Evolutionary conservation across 2,329 filamentous ascomycete genomes (phyloP), one percentile per base, ranked within the genome.

Genomic region (Dendrostoma leiphaemia): DNA sequence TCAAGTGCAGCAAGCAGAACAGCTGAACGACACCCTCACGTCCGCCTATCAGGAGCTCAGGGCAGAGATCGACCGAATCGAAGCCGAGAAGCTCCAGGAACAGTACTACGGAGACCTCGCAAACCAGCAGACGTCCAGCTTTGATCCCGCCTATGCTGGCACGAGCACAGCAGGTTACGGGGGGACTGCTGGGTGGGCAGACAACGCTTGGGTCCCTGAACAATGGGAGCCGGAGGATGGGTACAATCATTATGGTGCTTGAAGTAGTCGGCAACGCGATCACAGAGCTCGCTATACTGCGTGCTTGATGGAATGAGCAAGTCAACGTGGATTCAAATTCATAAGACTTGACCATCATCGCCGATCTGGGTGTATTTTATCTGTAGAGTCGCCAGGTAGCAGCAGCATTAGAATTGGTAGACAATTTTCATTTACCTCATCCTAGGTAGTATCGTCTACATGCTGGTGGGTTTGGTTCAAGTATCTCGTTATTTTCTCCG

Each of bases 1-100:
- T 8, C 55, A 57, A 21, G 55, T 57, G 9, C 55, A 55, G 26
- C 51, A 57, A 26, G 55, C 55, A 1, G 55, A 57, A 44, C 32
- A 35, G 35, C 38, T 57, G 34, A 57, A 57, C 48, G 51, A 57
- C 35, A 57, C 51, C 17, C 52, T 57, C 35, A 49, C 51, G n/a
- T n/a, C 55, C n/a, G 55, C 55, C 26, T 57, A 57, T 26, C 51
- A 54, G 43, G 52, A 55, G 21, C 48, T 57, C 2, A 43, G 34
- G 26, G 48, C 55, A 5, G 55, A 57, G 44, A 55, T 57, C 19
- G 55, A 55, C 43, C 21, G 43, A 7, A 28, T 57, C 7, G 35
- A 57, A 48, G 51, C 41, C 15, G 55, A 57, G 29, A 52, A 57
- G 37, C 38, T 53, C 1, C 51, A 55, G 47, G 55, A 57, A 29